These are phyloP conservation scores for Solanum chiquidenum DNA, from an alignment of 257 asterid genomes.

Conservation along the genomic window DNA sequence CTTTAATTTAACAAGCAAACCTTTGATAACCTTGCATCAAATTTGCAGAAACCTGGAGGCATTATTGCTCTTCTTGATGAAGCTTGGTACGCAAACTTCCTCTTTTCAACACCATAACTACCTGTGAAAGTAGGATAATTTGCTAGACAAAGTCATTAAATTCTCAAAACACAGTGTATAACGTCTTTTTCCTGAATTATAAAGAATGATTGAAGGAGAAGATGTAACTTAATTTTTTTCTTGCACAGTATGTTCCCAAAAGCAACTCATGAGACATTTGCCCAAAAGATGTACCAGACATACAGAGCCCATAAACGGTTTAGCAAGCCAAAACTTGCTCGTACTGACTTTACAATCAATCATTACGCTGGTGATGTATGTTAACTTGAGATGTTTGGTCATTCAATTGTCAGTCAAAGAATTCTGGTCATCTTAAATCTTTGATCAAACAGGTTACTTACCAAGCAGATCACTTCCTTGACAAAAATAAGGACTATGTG, in stretches of 20 bases:
- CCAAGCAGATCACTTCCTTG: slow-evolving; percentile 88
- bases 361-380: slow-evolving; percentile 98
- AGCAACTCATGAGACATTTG: slow-evolving; percentile 92
- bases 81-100: slow-evolving; percentile 64
- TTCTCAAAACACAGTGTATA: not conserved
- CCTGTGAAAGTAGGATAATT: not conserved
- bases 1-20: not conserved
- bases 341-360: slow-evolving; percentile 74
- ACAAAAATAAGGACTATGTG: slow-evolving; percentile 91
- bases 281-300: slow-evolving; percentile 96
- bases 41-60: slow-evolving; percentile 93
- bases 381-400: not conserved
- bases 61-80: slow-evolving; percentile 94
- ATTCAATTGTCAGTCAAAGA: slow-evolving; percentile 6
- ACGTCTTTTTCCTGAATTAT: not conserved
- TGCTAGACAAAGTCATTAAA: not conserved
- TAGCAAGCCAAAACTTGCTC: slow-evolving; percentile 90
- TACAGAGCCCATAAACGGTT: slow-evolving; percentile 81
- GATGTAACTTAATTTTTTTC: slow-evolving; percentile 14
- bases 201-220: not conserved
- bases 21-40: not conserved
- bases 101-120: not conserved
- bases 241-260: slow-evolving; percentile 92
- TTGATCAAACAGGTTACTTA: slow-evolving; percentile 62
- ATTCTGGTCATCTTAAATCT: slow-evolving; percentile 8